phyloP scores from a whole-genome alignment of 2,329 filamentous ascomycete species.

The Trichoderma lentiforme region DNA sequence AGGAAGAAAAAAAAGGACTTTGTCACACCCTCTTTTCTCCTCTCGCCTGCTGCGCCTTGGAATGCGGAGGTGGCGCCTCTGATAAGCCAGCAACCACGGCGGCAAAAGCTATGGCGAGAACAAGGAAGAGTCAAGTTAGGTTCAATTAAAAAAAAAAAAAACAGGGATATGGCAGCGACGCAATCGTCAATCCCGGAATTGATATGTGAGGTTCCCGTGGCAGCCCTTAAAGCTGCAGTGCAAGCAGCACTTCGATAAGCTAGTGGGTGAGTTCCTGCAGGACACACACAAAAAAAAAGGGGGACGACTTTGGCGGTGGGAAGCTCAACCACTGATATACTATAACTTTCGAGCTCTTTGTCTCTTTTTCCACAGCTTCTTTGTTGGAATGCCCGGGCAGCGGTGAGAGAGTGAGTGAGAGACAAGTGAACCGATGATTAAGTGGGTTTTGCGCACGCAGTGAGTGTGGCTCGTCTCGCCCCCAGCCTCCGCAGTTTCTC shows the following conservation, averaged over 20 bases:
- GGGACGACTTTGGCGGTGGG: neutral
- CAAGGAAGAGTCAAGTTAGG: neutral
- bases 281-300: neutral
- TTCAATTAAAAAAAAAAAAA: neutral
- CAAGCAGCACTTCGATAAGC: neutral
- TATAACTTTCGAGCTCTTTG: neutral
- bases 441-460: neutral
- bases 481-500: slow-evolving; percentile 10
- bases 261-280: slow-evolving; percentile 12
- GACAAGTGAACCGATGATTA: neutral
- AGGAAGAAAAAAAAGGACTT: neutral
- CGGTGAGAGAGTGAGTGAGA: slow-evolving; percentile 9
- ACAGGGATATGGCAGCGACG: neutral
- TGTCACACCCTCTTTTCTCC: slow-evolving; percentile 4
- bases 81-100: neutral
- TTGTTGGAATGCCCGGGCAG: neutral
- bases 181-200: neutral
- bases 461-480: neutral
- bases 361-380: neutral
- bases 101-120: neutral
- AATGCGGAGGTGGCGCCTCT: slow-evolving; percentile 13
- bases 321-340: neutral
- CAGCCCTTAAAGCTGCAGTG: neutral
- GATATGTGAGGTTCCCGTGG: neutral
- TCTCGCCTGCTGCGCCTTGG: slow-evolving; percentile 5